phyloP scores from a whole-genome alignment of 2,329 filamentous ascomycete genomes.

The Ceratocystis variospora region DNA sequence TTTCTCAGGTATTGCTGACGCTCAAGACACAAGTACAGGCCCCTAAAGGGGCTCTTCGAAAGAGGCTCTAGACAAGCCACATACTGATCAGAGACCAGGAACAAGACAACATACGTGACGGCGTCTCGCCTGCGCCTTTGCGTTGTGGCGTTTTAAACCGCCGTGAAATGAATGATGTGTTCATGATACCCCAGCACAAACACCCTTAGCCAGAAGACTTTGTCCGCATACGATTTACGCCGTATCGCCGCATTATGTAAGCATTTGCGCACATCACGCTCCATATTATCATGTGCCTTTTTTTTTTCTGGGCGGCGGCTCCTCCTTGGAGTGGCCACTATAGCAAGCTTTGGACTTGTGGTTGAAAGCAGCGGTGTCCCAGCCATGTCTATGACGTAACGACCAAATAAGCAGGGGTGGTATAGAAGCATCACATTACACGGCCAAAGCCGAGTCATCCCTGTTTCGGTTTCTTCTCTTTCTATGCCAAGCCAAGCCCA shows the following conservation, averaged over 20 bases:
- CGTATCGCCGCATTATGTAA: background rate
- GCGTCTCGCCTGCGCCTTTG: background rate
- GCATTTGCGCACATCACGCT: background rate
- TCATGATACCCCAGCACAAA: background rate
- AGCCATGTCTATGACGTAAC: background rate
- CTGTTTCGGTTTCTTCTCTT: background rate
- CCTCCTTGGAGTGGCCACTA: too few species aligned
- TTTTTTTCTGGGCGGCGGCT: background rate
- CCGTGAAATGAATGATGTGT: background rate
- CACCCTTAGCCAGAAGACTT: background rate
- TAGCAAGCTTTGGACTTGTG: background rate
- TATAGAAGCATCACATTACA: background rate
- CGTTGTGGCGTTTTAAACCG: background rate
- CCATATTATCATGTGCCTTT: background rate
- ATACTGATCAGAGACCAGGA: background rate
- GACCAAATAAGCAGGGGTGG: background rate
- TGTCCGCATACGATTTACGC: background rate
- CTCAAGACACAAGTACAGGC: background rate
- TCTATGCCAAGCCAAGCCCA: background rate
- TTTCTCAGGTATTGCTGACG: background rate
- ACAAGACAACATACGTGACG: background rate
- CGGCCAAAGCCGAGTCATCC: slow-evolving; percentile 1
- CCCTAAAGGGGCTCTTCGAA: background rate
- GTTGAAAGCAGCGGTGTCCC: background rate
- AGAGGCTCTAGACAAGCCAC: background rate